phyloP scores from a whole-genome alignment of 306 rosid genomes.

The Malus fusca region DNA sequence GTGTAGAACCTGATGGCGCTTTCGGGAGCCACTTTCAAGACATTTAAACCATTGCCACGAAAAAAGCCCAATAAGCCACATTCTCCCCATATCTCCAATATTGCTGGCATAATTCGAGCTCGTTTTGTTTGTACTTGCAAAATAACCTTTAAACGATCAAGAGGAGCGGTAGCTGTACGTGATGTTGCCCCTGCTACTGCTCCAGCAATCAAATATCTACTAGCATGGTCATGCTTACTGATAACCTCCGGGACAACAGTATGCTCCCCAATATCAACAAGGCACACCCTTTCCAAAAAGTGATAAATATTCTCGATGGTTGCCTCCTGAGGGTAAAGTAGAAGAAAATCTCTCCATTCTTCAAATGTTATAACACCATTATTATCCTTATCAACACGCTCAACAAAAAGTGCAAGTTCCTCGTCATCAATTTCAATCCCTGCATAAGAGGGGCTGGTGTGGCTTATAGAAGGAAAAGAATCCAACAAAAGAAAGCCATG shows the following conservation, averaged over 20 bases:
- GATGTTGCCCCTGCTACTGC: slow-evolving; percentile 85
- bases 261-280: slow-evolving; percentile 85
- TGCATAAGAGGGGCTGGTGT: slow-evolving; percentile 41
- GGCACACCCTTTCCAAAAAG: slow-evolving; percentile 73
- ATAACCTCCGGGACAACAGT: slow-evolving; percentile 69
- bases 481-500: background rate
- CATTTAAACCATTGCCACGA: slow-evolving; percentile 82
- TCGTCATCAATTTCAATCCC: slow-evolving; percentile 82
- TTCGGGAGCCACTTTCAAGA: slow-evolving; percentile 81
- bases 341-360: slow-evolving; percentile 92
- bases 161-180: slow-evolving; percentile 85
- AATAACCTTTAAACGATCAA: slow-evolving; percentile 75
- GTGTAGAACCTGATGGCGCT: slow-evolving; percentile 77
- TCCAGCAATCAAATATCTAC: slow-evolving; percentile 77
- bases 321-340: slow-evolving; percentile 83
- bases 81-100: slow-evolving; percentile 52
- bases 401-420: slow-evolving; percentile 86
- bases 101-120: slow-evolving; percentile 62
- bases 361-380: slow-evolving; percentile 84
- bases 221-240: slow-evolving; percentile 65
- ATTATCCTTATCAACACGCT: slow-evolving; percentile 79
- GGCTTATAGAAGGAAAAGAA: slow-evolving; percentile 46
- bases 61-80: slow-evolving; percentile 66
- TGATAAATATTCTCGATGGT: slow-evolving; percentile 88
- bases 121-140: slow-evolving; percentile 71